Evolutionary conservation across 2,329 filamentous ascomycete species (phyloP).

Genomic region (Furcasterigmium furcatum): DNA sequence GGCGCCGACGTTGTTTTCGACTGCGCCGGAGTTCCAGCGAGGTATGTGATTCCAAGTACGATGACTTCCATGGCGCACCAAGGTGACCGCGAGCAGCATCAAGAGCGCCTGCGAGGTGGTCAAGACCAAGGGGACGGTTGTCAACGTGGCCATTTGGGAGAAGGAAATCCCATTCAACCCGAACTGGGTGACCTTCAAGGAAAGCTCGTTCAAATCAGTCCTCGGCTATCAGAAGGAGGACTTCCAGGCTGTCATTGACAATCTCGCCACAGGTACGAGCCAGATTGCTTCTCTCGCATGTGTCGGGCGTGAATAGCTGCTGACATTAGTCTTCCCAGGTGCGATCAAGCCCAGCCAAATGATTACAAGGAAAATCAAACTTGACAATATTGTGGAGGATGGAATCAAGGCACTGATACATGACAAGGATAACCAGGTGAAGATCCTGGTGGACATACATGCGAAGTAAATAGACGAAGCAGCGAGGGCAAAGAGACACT

Average conservation of each 20-base stretch:
- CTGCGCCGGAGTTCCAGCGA: constrained; percentile 18
- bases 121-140: constrained; percentile 16
- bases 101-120: constrained; percentile 15
- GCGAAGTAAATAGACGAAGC: too few species aligned
- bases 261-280: constrained; percentile 14
- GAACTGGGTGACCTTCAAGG: constrained; percentile 15
- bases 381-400: constrained; percentile 46
- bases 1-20: constrained; percentile 17
- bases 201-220: constrained; percentile 14
- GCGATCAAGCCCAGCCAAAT: constrained; percentile 42
- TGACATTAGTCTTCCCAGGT: background rate
- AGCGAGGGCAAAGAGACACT: too few species aligned
- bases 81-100: constrained; percentile 3
- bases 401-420: constrained; percentile 49
- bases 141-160: constrained; percentile 22
- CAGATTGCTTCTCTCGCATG: background rate
- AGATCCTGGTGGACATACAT: constrained; percentile 48
- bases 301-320: background rate
- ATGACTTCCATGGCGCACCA: background rate
- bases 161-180: constrained; percentile 15
- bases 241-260: constrained; percentile 18
- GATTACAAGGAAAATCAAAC: constrained; percentile 49
- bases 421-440: constrained; percentile 53
- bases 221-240: constrained; percentile 15
- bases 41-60: background rate